These are phyloP conservation scores for Aurantiochytrium sp. DNA, from an alignment of 108 stramenopile species.

Conservation along the genomic window DNA sequence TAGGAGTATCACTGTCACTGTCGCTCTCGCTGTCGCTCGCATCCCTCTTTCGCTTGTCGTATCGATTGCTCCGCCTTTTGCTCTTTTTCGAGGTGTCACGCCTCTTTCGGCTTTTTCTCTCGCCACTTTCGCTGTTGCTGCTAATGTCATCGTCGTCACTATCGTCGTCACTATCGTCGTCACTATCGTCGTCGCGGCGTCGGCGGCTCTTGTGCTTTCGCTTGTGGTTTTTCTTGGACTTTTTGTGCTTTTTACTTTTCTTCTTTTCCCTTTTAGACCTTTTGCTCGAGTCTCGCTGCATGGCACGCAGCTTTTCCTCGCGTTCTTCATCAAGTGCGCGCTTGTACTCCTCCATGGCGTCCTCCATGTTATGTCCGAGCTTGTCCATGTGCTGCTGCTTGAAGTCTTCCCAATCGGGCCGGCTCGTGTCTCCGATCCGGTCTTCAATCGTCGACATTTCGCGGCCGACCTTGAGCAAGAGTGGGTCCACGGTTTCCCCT, in stretches of 20 bases:
- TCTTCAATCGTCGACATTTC: not conserved
- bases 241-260: not conserved
- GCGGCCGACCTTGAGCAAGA: not conserved
- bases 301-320: not conserved
- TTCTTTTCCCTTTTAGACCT: not conserved
- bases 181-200: not conserved
- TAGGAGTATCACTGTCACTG: too few species aligned
- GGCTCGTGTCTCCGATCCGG: not conserved
- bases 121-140: not conserved
- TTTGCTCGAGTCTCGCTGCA: not conserved
- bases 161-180: not conserved
- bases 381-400: slow-evolving; percentile 1
- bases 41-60: too few species aligned
- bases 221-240: not conserved
- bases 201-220: not conserved
- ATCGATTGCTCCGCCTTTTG: not conserved
- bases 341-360: not conserved
- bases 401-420: not conserved
- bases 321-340: not conserved
- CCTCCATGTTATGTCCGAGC: not conserved
- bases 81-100: not conserved
- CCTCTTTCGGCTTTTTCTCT: not conserved
- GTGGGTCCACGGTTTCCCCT: not conserved
- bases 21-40: too few species aligned
- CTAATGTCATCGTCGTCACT: not conserved